These are phyloP conservation scores for Pyricularia grisea DNA, from an alignment of 2,329 filamentous ascomycete species.

Conservation along the genomic window DNA sequence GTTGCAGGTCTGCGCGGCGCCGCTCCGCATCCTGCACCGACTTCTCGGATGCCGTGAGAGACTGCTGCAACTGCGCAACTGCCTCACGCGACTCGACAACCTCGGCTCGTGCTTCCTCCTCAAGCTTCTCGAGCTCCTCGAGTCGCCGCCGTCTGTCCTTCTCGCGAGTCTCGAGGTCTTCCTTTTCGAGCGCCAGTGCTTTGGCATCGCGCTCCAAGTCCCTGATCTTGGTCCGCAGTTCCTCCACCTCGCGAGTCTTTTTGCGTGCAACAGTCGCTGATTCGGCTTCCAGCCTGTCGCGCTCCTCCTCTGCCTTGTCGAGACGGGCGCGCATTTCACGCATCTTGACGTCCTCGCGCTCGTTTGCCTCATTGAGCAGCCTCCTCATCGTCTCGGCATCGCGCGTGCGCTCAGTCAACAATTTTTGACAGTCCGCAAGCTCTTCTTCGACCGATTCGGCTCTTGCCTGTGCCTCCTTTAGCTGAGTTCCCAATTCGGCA, in stretches of 20 bases:
- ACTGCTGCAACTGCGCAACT: slow-evolving; percentile 67
- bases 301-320: slow-evolving; percentile 86
- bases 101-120: slow-evolving; percentile 62
- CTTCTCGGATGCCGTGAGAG: slow-evolving; percentile 79
- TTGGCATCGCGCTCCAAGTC: slow-evolving; percentile 74
- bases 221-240: slow-evolving; percentile 67
- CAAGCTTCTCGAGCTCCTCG: slow-evolving; percentile 65
- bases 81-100: slow-evolving; percentile 65
- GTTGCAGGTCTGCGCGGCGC: slow-evolving; percentile 67
- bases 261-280: slow-evolving; percentile 67
- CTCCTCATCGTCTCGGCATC: slow-evolving; percentile 94
- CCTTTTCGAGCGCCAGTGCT: slow-evolving; percentile 61
- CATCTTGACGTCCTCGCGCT: slow-evolving; percentile 69
- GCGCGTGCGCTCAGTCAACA: slow-evolving; percentile 78
- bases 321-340: slow-evolving; percentile 83
- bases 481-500: slow-evolving; percentile 77
- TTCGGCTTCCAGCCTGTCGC: slow-evolving; percentile 88
- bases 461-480: slow-evolving; percentile 78
- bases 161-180: slow-evolving; percentile 66
- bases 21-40: slow-evolving; percentile 74
- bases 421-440: slow-evolving; percentile 74
- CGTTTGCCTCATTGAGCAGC: slow-evolving; percentile 77
- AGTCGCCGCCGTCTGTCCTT: slow-evolving; percentile 64
- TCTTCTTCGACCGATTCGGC: slow-evolving; percentile 89
- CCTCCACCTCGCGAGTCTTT: slow-evolving; percentile 75